These are phyloP conservation scores for Aspergillus phoenicis DNA, from an alignment of 2,329 filamentous ascomycete genomes.

Conservation along the genomic window DNA sequence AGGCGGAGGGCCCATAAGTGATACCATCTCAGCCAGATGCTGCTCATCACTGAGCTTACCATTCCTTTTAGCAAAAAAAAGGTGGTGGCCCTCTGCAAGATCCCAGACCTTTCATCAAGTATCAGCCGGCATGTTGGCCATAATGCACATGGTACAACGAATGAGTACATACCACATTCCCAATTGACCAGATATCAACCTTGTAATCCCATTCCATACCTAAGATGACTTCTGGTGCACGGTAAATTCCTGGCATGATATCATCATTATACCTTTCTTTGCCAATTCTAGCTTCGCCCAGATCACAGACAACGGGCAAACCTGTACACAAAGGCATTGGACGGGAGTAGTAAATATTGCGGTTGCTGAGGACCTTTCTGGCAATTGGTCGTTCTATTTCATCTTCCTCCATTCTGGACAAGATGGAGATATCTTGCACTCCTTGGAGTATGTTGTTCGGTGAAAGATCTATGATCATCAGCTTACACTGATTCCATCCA, in stretches of 20 bases:
- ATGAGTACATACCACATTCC: constrained; percentile 26
- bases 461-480: constrained; percentile 31
- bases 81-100: constrained; percentile 16
- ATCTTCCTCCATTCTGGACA: constrained; percentile 32
- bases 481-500: not conserved
- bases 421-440: constrained; percentile 28
- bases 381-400: constrained; percentile 31
- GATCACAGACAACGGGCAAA: constrained; percentile 31
- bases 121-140: no score
- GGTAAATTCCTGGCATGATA: constrained; percentile 33
- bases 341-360: constrained; percentile 32
- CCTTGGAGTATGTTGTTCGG: constrained; percentile 35
- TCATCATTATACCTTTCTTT: constrained; percentile 21
- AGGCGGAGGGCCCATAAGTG: constrained; percentile 25
- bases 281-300: constrained; percentile 31
- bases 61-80: constrained; percentile 22
- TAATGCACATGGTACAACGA: no score
- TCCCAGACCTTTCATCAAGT: constrained; percentile 19
- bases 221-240: constrained; percentile 36
- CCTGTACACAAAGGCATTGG: constrained; percentile 22
- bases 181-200: constrained; percentile 38
- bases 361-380: constrained; percentile 33
- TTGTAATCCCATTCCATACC: constrained; percentile 33
- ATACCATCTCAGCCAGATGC: constrained; percentile 28
- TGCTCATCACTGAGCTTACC: constrained; percentile 19